phyloP scores from a whole-genome alignment of 345 rosid species.

The Jatropha curcas region DNA sequence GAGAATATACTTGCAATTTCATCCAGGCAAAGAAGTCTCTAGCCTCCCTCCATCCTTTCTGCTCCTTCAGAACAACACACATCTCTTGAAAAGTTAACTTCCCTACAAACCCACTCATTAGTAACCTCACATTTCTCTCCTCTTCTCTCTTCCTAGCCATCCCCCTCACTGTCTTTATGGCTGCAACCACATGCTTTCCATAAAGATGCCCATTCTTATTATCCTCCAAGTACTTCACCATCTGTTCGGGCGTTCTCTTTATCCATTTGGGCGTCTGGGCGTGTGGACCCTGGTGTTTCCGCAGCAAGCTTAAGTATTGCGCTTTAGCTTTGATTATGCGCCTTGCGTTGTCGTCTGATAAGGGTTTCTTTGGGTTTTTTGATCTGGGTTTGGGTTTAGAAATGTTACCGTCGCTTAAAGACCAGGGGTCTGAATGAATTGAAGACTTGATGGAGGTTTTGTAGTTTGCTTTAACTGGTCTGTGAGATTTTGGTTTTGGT shows the following conservation, averaged over 20 bases:
- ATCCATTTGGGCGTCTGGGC: conserved; percentile 83
- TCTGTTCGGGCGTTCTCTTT: conserved; percentile 84
- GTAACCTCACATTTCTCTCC: conserved; percentile 58
- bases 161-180: conserved; percentile 68
- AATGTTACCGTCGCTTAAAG: conserved; percentile 63
- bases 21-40: conserved; percentile 86
- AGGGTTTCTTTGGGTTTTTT: conserved; percentile 61
- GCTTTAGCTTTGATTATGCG: conserved; percentile 81
- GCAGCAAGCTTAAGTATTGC: conserved; percentile 57
- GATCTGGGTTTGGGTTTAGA: conserved; percentile 63
- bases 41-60: conserved; percentile 80
- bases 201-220: conserved; percentile 73
- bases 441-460: conserved; percentile 38
- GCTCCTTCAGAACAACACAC: conserved; percentile 91
- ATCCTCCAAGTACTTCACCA: conserved; percentile 78
- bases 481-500: conserved; percentile 9
- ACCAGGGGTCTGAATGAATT: conserved; percentile 77
- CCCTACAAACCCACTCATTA: conserved; percentile 78
- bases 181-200: conserved; percentile 85
- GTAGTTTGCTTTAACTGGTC: neutral
- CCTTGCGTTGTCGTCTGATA: conserved; percentile 81
- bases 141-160: conserved; percentile 46
- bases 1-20: conserved; percentile 71
- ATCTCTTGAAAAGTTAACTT: conserved; percentile 80
- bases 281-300: conserved; percentile 74